A percentile compares a stretch with the other conserved stretches of the same genome.
Conservation (phyloP, 768 basidiomycete species). For the Tricholomella constricta region DNA sequence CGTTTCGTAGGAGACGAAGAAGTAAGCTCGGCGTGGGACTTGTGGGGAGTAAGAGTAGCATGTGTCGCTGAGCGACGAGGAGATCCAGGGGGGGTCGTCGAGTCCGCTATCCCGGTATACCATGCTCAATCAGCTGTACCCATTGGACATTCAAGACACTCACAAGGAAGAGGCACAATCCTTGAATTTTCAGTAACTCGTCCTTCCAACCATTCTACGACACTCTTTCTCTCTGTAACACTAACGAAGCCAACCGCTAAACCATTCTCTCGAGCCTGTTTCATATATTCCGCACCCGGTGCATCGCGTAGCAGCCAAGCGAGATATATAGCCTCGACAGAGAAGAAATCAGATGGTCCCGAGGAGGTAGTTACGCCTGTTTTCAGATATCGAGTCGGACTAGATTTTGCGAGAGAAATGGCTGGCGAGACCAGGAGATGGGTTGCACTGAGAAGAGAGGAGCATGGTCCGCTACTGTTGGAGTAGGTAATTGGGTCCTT, state of each 20-base stretch:
- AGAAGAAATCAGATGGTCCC: constrained; percentile 67
- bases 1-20: constrained; percentile 62
- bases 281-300: constrained; percentile 85
- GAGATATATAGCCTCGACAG: constrained; percentile 81
- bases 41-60: constrained; percentile 28
- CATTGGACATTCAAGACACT: constrained; percentile 17
- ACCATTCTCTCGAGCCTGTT: constrained; percentile 75
- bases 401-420: constrained; percentile 65
- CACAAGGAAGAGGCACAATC: constrained; percentile 48
- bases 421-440: constrained; percentile 61
- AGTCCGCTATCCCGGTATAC: constrained; percentile 37
- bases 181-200: constrained; percentile 49
- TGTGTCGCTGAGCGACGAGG: constrained; percentile 34
- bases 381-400: constrained; percentile 77
- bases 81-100: constrained; percentile 52
- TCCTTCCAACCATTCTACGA: constrained; percentile 86
- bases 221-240: constrained; percentile 82
- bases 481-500: constrained; percentile 53
- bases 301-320: constrained; percentile 79
- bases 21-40: constrained; percentile 29
- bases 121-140: neutral
- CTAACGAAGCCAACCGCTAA: constrained; percentile 77
- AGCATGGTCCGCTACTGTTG: constrained; percentile 40
- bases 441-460: constrained; percentile 57
- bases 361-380: constrained; percentile 47